Percentiles rank a stretch among this genome's conserved stretches.
These are phyloP conservation scores for Linum usitatissimum DNA, from an alignment of 345 rosid species.

Conservation along the genomic window DNA sequence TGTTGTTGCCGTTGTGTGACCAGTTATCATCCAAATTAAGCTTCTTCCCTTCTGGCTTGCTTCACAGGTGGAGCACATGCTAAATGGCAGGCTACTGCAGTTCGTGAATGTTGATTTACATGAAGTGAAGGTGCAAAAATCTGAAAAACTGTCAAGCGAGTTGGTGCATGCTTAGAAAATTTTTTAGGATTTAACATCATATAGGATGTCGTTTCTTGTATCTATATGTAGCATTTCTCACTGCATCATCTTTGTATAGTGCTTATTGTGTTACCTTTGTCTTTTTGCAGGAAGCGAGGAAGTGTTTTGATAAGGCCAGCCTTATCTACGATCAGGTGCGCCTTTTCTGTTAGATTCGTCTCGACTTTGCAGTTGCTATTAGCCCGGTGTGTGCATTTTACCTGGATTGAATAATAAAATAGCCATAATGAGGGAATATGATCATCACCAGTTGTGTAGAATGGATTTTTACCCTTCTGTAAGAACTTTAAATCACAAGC, in stretches of 20 bases:
- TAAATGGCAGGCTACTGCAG: constrained; percentile 46
- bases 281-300: constrained; percentile 56
- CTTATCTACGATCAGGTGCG: constrained; percentile 57
- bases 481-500: not conserved
- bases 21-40: not conserved
- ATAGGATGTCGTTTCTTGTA: not conserved
- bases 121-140: constrained; percentile 45
- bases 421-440: not conserved
- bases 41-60: not conserved
- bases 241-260: constrained; percentile 4
- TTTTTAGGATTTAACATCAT: constrained; percentile 1
- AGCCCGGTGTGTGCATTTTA: not conserved
- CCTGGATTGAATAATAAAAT: not conserved
- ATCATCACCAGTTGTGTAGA: not conserved
- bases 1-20: not conserved
- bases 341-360: constrained; percentile 4
- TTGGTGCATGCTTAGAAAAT: not conserved
- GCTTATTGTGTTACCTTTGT: constrained; percentile 2
- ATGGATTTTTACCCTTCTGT: not conserved
- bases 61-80: constrained; percentile 51
- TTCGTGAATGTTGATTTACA: constrained; percentile 47
- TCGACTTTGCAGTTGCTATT: too few relatives aligned
- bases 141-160: not conserved
- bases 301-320: constrained; percentile 71
- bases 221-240: not conserved